These are phyloP conservation scores for Firmiana major DNA, from an alignment of 345 rosid species.

Conservation along the genomic window DNA sequence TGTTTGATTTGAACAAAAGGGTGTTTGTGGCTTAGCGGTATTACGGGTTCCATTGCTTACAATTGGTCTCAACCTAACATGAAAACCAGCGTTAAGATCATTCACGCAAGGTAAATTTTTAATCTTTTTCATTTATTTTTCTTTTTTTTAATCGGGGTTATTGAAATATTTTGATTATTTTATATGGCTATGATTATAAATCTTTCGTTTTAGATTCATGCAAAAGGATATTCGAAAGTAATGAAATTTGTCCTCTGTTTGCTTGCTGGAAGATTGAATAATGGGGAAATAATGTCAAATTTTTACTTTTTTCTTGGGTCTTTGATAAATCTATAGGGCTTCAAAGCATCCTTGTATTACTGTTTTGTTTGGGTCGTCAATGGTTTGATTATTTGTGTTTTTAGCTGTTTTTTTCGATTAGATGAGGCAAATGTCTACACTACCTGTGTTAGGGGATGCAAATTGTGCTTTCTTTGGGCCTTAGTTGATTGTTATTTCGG, in stretches of 20 bases:
- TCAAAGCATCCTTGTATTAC: neutral
- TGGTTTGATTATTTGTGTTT: neutral
- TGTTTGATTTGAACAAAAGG: slow-evolving; percentile 35
- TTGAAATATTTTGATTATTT: neutral
- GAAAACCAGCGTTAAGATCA: slow-evolving; percentile 95
- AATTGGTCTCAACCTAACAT: slow-evolving; percentile 94
- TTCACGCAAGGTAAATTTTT: slow-evolving; percentile 73
- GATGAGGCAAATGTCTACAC: neutral
- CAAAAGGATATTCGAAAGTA: neutral
- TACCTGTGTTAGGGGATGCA: neutral
- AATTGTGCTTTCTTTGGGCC: neutral
- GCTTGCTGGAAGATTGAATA: neutral
- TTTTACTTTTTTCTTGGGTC: neutral
- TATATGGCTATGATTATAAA: too few relatives aligned
- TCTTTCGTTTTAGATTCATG: neutral
- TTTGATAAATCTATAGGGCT: neutral
- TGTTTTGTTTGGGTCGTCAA: neutral
- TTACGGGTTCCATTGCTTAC: slow-evolving; percentile 81
- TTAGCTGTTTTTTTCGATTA: neutral
- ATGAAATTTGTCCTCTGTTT: neutral
- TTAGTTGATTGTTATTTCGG: neutral
- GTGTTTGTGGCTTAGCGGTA: slow-evolving; percentile 83
- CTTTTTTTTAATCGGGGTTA: neutral
- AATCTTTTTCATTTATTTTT: neutral
- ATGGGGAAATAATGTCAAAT: neutral